phyloP scores from a whole-genome alignment of 805 yeast species.

The Lipomyces kockii region DNA sequence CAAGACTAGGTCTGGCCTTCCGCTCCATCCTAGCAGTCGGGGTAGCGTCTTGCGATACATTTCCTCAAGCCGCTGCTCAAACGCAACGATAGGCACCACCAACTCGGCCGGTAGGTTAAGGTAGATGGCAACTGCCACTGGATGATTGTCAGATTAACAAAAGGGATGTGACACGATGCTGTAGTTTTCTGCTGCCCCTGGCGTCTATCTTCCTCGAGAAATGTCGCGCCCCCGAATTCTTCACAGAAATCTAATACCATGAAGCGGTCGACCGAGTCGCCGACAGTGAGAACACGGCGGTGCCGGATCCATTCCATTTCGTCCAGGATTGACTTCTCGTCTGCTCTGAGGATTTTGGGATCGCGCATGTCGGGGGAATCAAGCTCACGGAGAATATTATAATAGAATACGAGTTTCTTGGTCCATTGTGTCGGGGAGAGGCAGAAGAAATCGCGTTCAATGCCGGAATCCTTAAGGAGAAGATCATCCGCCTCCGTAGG shows the following conservation, averaged over 20 bases:
- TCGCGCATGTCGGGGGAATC: background rate
- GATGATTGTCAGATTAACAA: conserved; percentile 26
- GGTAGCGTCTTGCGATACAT: conserved; percentile 14
- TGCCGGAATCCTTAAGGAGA: background rate
- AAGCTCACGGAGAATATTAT: background rate
- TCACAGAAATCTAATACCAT: conserved; percentile 22
- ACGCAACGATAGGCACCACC: conserved; percentile 35
- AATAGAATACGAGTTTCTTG: background rate
- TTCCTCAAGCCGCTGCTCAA: conserved; percentile 29
- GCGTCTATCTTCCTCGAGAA: background rate
- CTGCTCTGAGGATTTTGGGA: background rate
- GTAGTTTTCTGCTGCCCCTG: conserved; percentile 11
- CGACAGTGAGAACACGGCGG: conserved; percentile 26
- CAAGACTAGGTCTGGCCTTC: conserved; percentile 29
- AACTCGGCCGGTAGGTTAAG: conserved; percentile 24
- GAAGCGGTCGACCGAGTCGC: conserved; percentile 33
- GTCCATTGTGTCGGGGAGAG: conserved; percentile 5
- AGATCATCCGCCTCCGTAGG: background rate
- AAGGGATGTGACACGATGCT: conserved; percentile 26
- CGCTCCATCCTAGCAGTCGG: background rate
- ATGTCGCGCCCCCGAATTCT: conserved; percentile 10
- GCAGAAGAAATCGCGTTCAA: conserved; percentile 9
- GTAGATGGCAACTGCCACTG: conserved; percentile 34
- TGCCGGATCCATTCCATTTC: conserved; percentile 16
- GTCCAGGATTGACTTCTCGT: background rate